Percentiles rank a stretch among this genome's conserved stretches.
Evolutionary conservation across 257 asterid genomes (phyloP).

Genomic region (Capsicum rhomboideum): DNA sequence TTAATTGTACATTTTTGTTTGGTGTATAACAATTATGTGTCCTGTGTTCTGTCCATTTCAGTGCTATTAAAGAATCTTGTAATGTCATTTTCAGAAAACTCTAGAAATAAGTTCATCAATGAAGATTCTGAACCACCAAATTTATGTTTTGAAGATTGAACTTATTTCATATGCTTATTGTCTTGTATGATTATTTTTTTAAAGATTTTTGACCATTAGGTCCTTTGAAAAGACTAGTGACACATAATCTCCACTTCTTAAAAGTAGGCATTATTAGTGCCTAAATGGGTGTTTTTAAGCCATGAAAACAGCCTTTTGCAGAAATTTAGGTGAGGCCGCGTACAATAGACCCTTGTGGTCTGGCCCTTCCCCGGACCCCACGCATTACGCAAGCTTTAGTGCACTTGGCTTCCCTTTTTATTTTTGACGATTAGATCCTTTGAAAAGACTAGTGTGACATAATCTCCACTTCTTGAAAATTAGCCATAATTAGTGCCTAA

Average conservation of each 20-base stretch:
- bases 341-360: too few species aligned
- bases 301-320: too few species aligned
- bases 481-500: slow-evolving; percentile 14
- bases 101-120: neutral
- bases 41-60: neutral
- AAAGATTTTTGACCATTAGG: slow-evolving; percentile 4
- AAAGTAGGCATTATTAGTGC: slow-evolving; percentile 2
- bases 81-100: neutral
- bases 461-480: slow-evolving; percentile 16
- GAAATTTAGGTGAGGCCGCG: too few species aligned
- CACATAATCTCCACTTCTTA: slow-evolving; percentile 16
- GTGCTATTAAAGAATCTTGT: neutral
- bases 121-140: neutral
- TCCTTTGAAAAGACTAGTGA: slow-evolving; percentile 11
- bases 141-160: neutral
- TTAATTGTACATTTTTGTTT: neutral
- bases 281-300: too few species aligned
- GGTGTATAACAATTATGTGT: neutral
- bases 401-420: too few species aligned
- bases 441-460: slow-evolving; percentile 13
- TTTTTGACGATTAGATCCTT: slow-evolving; percentile 7
- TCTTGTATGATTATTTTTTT: neutral
- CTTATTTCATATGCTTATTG: neutral
- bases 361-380: too few species aligned
- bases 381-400: too few species aligned